These are phyloP conservation scores for Scheffersomyces segobiensis DNA, from an alignment of 1,139 yeast genomes.

Conservation along the genomic window DNA sequence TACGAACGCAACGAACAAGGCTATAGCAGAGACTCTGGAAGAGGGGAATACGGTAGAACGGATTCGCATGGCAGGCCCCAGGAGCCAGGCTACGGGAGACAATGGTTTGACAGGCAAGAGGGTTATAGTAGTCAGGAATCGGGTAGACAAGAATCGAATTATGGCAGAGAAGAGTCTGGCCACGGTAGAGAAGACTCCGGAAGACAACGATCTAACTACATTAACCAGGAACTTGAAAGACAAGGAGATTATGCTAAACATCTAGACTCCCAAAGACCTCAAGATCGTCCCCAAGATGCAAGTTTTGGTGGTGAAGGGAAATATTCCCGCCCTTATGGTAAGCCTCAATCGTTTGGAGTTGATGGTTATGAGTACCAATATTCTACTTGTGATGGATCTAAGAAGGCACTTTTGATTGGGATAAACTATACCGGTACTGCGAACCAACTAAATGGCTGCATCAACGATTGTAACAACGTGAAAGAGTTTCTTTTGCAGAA, in stretches of 20 bases:
- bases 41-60: neutral
- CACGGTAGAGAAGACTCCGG: neutral
- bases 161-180: neutral
- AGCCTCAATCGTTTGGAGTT: constrained; percentile 6
- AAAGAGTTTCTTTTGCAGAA: constrained; percentile 1
- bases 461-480: constrained; percentile 5
- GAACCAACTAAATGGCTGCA: constrained; percentile 4
- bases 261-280: neutral
- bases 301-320: neutral
- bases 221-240: neutral
- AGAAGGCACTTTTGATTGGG: constrained; percentile 6
- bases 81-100: neutral
- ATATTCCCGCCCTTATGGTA: neutral
- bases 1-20: neutral
- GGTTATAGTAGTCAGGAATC: neutral
- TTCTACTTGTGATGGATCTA: constrained; percentile 4
- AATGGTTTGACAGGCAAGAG: neutral
- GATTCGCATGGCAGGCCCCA: neutral
- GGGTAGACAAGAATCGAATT: neutral
- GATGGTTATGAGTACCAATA: constrained; percentile 6
- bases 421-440: constrained; percentile 4
- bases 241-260: neutral
- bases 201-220: neutral
- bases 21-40: neutral
- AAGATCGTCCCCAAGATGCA: neutral